These are phyloP conservation scores for Dissoconium aciculare DNA, from an alignment of 2,329 filamentous ascomycete species.

Conservation along the genomic window DNA sequence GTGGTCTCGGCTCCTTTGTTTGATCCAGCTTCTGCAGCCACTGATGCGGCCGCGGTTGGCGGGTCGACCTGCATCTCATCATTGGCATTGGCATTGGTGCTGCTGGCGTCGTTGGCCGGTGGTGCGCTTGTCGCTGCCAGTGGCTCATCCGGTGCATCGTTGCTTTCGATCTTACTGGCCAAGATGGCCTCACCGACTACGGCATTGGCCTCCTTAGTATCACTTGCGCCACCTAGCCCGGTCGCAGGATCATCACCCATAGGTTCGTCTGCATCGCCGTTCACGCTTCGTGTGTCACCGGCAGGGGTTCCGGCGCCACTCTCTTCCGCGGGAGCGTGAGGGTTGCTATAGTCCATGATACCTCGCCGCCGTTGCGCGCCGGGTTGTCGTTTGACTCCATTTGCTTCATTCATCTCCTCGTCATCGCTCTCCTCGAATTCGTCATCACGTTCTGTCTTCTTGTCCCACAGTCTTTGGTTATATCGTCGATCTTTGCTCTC, in stretches of 20 bases:
- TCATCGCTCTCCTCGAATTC: conserved; percentile 83
- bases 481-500: conserved; percentile 70
- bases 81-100: conserved; percentile 26
- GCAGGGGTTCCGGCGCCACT: conserved; percentile 33
- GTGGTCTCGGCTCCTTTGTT: too few species aligned
- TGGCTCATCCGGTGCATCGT: conserved; percentile 6
- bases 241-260: conserved; percentile 17
- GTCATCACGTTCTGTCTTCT: conserved; percentile 53
- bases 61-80: conserved; percentile 20
- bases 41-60: conserved; percentile 17
- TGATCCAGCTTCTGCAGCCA: conserved; percentile 10
- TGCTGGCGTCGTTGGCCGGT: conserved; percentile 8
- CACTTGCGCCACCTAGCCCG: conserved; percentile 7
- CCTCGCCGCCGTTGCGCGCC: conserved; percentile 37
- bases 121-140: conserved; percentile 3
- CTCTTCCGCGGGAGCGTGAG: conserved; percentile 37
- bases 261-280: conserved; percentile 16
- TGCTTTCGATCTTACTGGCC: conserved; percentile 15
- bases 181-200: conserved; percentile 14
- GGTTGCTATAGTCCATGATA: conserved; percentile 47
- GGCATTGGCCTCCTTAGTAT: conserved; percentile 12
- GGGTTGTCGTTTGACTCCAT: conserved; percentile 50
- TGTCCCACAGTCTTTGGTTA: conserved; percentile 71
- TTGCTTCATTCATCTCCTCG: conserved; percentile 59
- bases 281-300: conserved; percentile 18